Conservation (phyloP, 805 yeast genomes). For the Starmerella lactis-condensi region DNA sequence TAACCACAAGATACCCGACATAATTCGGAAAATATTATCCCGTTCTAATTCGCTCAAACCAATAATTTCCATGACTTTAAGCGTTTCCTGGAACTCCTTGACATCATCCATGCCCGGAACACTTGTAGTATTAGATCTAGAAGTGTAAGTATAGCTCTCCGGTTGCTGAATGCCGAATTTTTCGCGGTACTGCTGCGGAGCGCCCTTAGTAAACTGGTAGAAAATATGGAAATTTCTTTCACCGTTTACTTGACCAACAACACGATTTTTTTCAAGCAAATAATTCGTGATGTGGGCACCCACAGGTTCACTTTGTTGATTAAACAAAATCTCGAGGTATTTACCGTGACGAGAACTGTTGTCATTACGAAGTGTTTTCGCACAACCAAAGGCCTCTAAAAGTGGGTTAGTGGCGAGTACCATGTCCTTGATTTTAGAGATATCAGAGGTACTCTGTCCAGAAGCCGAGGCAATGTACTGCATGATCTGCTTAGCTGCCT, state of each 20-base stretch:
- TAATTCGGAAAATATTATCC: constrained; percentile 69
- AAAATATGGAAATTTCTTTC: constrained; percentile 96
- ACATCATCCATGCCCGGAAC: constrained; percentile 78
- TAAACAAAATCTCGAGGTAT: constrained; percentile 79
- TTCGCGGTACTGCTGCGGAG: constrained; percentile 67
- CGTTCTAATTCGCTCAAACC: constrained; percentile 71
- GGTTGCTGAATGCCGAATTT: constrained; percentile 82
- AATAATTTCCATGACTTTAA: constrained; percentile 71
- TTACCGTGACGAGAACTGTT: constrained; percentile 86
- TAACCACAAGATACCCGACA: constrained; percentile 79
- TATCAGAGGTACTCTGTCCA: constrained; percentile 45
- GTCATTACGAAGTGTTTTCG: constrained; percentile 74
- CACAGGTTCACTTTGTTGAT: constrained; percentile 65
- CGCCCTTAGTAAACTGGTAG: constrained; percentile 86
- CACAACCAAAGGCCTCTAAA: constrained; percentile 83
- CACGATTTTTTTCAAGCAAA: constrained; percentile 83
- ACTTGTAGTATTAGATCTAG: constrained; percentile 64
- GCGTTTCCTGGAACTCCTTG: constrained; percentile 59
- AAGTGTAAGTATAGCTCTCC: constrained; percentile 77
- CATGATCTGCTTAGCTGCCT: constrained; percentile 95
- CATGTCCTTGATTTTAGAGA: constrained; percentile 84
- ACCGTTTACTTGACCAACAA: constrained; percentile 78
- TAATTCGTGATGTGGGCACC: constrained; percentile 94
- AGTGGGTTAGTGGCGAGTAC: constrained; percentile 92
- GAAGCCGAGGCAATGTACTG: constrained; percentile 82